Evolutionary conservation across 306 rosid genomes (phyloP), one percentile per base, ranked within the genome.

Genomic region (Hippophae rhamnoides): DNA sequence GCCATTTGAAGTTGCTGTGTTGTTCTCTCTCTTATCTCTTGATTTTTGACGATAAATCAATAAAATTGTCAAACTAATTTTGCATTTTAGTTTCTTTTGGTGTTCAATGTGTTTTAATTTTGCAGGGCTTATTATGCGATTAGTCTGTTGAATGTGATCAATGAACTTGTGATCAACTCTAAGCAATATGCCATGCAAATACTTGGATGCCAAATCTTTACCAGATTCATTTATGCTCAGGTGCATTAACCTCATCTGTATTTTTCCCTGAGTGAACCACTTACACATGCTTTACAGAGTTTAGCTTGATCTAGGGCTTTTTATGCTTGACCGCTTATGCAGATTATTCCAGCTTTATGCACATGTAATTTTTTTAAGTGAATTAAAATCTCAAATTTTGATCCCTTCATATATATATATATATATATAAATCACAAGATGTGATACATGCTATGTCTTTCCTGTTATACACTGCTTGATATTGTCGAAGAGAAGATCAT

Each of bases 131-230:
- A 86, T 75, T 93, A 88, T 62, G 82, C 99, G 23, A 70, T 74
- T 58, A 84, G 95, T 70, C 80, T 88, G 61, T 81, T 93, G 65
- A 82, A 80, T 64, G 97, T 93, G 58, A 81, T 74, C 57, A 67
- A 77, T 50, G 95, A 82, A 82, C 90, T 88, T 57, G 64, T 93
- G 69, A 87, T 75, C 58, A 76, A 79, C 78, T 73, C 93, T 42
- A 93, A 88, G 84, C 84, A 84, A 58, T 93, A 84, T 62, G 72
- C 83, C 8, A 14, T 93, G 67, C 81, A 52, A 58, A 74, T 85
- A 60, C 76, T 81, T 67, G 99, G 97, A 71, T 88, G 99, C 84
- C 99, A 88, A 71, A 80, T 78, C 60, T 72, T 93, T 62, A 81
- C 90, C 25, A 82, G 69, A 64, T 93, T 93, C 82, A 78, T 93